phyloP scores from a whole-genome alignment of 306 rosid species.

The Cucurbita pepo region DNA sequence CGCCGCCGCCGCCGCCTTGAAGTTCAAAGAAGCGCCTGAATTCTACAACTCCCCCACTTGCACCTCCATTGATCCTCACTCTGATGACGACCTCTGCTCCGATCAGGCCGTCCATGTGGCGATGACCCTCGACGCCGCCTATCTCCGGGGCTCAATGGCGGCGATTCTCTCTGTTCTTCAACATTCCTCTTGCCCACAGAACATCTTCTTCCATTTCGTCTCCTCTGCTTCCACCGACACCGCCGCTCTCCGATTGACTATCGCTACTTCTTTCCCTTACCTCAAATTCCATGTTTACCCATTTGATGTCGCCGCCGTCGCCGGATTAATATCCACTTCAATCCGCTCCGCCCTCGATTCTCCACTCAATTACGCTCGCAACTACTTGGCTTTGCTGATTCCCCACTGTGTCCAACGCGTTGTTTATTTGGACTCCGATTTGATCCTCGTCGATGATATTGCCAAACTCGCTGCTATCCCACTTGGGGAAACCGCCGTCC shows the following conservation, averaged over 20 bases:
- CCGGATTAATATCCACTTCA: constrained; percentile 77
- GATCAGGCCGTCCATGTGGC: constrained; percentile 52
- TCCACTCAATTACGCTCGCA: constrained; percentile 91
- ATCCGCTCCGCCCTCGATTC: constrained; percentile 81
- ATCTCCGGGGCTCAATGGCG: constrained; percentile 94
- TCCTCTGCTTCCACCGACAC: constrained; percentile 30
- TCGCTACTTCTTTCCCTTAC: constrained; percentile 55
- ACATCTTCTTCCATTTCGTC: constrained; percentile 58
- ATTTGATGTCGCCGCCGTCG: constrained; percentile 38
- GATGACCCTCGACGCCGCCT: constrained; percentile 72
- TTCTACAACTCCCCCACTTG: constrained; percentile 69
- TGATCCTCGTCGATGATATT: constrained; percentile 79
- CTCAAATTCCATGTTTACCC: constrained; percentile 64
- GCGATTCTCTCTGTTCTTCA: constrained; percentile 86
- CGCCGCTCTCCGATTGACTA: constrained; percentile 9
- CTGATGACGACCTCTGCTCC: constrained; percentile 13
- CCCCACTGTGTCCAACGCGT: constrained; percentile 34
- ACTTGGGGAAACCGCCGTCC: constrained; percentile 22
- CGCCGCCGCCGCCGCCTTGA: constrained; percentile 9
- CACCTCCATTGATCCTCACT: constrained; percentile 5
- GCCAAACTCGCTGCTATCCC: constrained; percentile 57
- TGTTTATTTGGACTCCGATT: constrained; percentile 89
- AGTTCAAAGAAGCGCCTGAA: constrained; percentile 81
- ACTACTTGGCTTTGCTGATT: constrained; percentile 57
- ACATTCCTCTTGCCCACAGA: constrained; percentile 88